These are phyloP conservation scores for Xylogone sp. DNA, from an alignment of 2,329 filamentous ascomycete genomes.

Conservation along the genomic window DNA sequence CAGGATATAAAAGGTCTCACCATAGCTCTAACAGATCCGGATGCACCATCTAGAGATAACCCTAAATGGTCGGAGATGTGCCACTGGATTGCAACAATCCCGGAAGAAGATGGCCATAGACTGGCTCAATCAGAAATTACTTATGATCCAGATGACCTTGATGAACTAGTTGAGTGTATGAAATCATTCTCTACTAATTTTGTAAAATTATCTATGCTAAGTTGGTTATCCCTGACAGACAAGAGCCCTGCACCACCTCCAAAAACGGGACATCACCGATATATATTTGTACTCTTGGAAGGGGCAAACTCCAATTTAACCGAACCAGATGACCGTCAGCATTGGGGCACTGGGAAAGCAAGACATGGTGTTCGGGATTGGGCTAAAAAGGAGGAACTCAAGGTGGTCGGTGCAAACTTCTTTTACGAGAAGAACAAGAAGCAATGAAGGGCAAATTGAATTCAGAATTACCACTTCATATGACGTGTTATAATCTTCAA, in stretches of 20 bases:
- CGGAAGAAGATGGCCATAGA: not conserved
- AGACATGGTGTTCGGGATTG: constrained; percentile 47
- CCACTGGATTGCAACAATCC: constrained; percentile 42
- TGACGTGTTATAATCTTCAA: too few species aligned
- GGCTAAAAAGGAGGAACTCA: constrained; percentile 43
- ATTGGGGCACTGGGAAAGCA: constrained; percentile 50
- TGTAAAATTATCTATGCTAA: constrained; percentile 2
- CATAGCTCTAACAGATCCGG: constrained; percentile 52
- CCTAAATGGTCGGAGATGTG: constrained; percentile 55
- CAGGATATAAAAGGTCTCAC: constrained; percentile 31
- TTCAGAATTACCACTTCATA: too few species aligned
- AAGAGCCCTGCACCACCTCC: constrained; percentile 50
- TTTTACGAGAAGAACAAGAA: constrained; percentile 37
- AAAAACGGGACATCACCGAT: constrained; percentile 53
- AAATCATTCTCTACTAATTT: not conserved
- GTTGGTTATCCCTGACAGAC: constrained; percentile 30
- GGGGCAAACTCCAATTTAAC: constrained; percentile 36
- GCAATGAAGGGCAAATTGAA: constrained; percentile 27
- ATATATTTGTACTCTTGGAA: constrained; percentile 50
- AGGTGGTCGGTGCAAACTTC: constrained; percentile 39
- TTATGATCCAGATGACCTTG: not conserved
- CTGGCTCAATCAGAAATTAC: not conserved
- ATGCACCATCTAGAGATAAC: constrained; percentile 49
- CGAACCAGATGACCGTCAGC: constrained; percentile 43
- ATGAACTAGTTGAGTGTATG: constrained; percentile 19